Conservation (phyloP, 2,329 filamentous ascomycete genomes). For the Diplocarpon mali region DNA sequence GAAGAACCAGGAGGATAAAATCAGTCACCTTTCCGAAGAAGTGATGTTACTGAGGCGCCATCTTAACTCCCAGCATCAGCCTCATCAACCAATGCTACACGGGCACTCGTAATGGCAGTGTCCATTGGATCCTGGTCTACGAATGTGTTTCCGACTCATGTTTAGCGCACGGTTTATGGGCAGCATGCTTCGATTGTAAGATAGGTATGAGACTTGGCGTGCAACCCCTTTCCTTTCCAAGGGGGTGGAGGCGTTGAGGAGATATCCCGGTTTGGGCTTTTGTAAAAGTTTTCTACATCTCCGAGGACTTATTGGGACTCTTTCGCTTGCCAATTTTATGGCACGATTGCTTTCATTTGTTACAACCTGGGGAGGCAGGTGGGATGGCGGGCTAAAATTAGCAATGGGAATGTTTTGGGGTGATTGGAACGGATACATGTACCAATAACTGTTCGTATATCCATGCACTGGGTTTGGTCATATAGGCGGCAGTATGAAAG, state of each 20-base stretch:
- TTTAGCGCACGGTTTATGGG: slow-evolving; percentile 19
- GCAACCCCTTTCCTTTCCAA: slow-evolving; percentile 3
- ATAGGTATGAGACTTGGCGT: slow-evolving; percentile 16
- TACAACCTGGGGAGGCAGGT: background rate
- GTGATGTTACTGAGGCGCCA: slow-evolving; percentile 21
- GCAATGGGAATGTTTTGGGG: background rate
- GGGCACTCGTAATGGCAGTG: slow-evolving; percentile 19
- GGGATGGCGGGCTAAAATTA: background rate
- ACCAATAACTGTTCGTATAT: too few relatives aligned
- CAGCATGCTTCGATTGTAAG: slow-evolving; percentile 19
- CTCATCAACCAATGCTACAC: slow-evolving; percentile 9
- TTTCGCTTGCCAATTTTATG: slow-evolving; percentile 5
- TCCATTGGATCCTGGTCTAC: slow-evolving; percentile 20
- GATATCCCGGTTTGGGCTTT: slow-evolving; percentile 4
- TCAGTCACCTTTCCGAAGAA: slow-evolving; percentile 24
- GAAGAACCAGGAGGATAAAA: slow-evolving; percentile 22
- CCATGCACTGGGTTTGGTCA: too few relatives aligned
- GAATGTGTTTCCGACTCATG: slow-evolving; percentile 14
- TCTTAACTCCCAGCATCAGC: slow-evolving; percentile 16
- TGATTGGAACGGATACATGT: too few relatives aligned
- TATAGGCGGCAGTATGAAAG: too few relatives aligned
- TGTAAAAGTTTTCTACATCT: slow-evolving; percentile 5
- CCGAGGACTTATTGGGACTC: slow-evolving; percentile 3
- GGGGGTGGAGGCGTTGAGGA: slow-evolving; percentile 18
- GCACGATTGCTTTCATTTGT: slow-evolving; percentile 6